Conservation (phyloP, 1,284 basidiomycete genomes). For the Ustilago cynodontis region DNA sequence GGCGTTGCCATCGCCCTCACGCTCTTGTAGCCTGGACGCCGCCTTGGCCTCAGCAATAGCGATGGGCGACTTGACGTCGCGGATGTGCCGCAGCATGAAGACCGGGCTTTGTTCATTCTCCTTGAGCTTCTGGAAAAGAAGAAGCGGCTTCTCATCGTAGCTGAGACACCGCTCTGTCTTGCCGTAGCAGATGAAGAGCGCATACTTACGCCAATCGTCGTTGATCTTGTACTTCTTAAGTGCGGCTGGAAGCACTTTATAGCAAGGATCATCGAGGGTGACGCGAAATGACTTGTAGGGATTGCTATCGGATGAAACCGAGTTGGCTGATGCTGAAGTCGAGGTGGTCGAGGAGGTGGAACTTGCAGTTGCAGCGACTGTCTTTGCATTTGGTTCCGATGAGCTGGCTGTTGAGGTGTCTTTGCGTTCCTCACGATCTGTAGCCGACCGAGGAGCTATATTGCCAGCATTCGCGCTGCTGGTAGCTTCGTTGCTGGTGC, state of each 20-base stretch:
- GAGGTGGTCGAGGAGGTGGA: slow-evolving; percentile 11
- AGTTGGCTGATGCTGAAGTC: slow-evolving; percentile 14
- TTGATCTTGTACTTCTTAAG: slow-evolving; percentile 99
- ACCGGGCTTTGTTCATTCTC: slow-evolving; percentile 97
- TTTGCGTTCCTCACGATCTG: slow-evolving; percentile 29
- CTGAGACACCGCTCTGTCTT: slow-evolving; percentile 90
- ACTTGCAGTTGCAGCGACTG: slow-evolving; percentile 1
- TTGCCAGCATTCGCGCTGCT: not conserved
- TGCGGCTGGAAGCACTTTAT: slow-evolving; percentile 96
- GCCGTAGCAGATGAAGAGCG: slow-evolving; percentile 98
- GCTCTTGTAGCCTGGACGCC: slow-evolving; percentile 45
- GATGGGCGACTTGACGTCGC: slow-evolving; percentile 91
- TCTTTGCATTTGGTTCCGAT: slow-evolving; percentile 17
- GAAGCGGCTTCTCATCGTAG: slow-evolving; percentile 96
- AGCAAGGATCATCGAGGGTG: slow-evolving; percentile 93
- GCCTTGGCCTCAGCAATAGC: slow-evolving; percentile 66
- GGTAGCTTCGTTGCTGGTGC: not conserved
- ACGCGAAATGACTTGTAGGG: slow-evolving; percentile 72
- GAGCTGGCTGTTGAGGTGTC: slow-evolving; percentile 10
- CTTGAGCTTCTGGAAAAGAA: slow-evolving; percentile 96
- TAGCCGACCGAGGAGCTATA: slow-evolving; percentile 6
- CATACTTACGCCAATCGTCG: slow-evolving; percentile 98
- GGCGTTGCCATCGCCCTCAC: slow-evolving; percentile 12
- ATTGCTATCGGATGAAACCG: slow-evolving; percentile 55
- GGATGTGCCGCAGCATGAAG: slow-evolving; percentile 98